Conservation (phyloP, 768 basidiomycete species). For the Boletus rubropictus region DNA sequence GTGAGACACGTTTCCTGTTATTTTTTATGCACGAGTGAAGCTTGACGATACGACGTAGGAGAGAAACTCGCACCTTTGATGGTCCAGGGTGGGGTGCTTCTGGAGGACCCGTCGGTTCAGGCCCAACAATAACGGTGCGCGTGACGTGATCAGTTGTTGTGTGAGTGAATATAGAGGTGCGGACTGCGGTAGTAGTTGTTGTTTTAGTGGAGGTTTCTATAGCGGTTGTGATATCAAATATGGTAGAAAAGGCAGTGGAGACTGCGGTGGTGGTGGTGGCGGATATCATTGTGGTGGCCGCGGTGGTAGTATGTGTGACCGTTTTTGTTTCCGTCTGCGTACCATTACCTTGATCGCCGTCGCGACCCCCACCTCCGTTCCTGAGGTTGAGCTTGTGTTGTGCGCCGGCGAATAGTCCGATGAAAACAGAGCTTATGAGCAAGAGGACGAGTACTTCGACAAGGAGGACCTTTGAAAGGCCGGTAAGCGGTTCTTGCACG, state of each 20-base stretch:
- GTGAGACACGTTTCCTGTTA: constrained; percentile 65
- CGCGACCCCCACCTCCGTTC: constrained; percentile 31
- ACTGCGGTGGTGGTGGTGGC: constrained; percentile 33
- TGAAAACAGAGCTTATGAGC: constrained; percentile 79
- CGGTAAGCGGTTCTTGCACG: constrained; percentile 73
- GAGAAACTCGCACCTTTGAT: constrained; percentile 38
- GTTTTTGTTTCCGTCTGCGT: constrained; percentile 32
- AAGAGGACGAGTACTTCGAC: constrained; percentile 70
- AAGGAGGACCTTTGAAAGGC: constrained; percentile 78
- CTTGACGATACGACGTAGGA: background rate
- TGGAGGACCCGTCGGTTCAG: constrained; percentile 37
- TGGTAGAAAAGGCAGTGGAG: constrained; percentile 28
- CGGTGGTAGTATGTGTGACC: constrained; percentile 30
- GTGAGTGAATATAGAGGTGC: constrained; percentile 36
- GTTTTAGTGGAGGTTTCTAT: constrained; percentile 40
- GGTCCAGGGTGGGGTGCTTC: constrained; percentile 56
- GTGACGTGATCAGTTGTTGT: constrained; percentile 34
- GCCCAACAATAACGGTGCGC: constrained; percentile 37
- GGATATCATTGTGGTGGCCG: constrained; percentile 26
- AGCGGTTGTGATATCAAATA: constrained; percentile 31
- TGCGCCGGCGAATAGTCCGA: constrained; percentile 89
- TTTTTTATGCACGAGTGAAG: constrained; percentile 5
- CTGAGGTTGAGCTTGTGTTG: constrained; percentile 66
- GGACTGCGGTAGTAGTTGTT: constrained; percentile 34
- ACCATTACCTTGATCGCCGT: constrained; percentile 27